Evolutionary conservation across 306 rosid genomes (phyloP).

Genomic region (Sechiopsis laciniata): DNA sequence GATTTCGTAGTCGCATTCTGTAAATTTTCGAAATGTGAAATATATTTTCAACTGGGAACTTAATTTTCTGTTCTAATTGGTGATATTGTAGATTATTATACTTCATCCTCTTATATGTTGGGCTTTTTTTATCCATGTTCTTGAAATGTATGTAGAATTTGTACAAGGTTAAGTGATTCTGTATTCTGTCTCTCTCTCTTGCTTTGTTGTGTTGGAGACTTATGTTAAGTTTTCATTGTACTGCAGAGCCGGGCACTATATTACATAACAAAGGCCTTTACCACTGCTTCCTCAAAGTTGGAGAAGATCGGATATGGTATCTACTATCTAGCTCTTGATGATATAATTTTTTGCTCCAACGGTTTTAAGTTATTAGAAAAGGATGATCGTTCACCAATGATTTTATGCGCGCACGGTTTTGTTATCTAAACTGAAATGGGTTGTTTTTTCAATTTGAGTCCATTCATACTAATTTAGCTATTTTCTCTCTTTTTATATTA

Average conservation of each 20-base stretch:
- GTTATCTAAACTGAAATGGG: background rate
- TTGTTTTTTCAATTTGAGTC: background rate
- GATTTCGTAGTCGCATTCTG: background rate
- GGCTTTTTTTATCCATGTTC: background rate
- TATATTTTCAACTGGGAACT: background rate
- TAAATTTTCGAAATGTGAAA: background rate
- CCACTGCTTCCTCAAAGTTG: constrained; percentile 83
- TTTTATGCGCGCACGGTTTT: background rate
- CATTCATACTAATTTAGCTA: background rate
- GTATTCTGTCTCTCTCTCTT: too few relatives aligned
- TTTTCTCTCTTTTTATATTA: background rate
- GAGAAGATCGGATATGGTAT: constrained; percentile 89
- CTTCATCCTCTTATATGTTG: background rate
- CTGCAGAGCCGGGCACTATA: constrained; percentile 79
- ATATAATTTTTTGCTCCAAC: background rate
- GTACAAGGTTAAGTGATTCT: background rate
- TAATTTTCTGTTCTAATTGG: constrained; percentile 6
- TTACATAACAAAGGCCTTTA: constrained; percentile 72
- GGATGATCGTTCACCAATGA: background rate
- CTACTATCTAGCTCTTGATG: constrained; percentile 21
- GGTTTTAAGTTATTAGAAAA: too few relatives aligned
- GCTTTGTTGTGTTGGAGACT: background rate
- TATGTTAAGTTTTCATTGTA: constrained; percentile 20
- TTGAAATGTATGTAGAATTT: constrained; percentile 3
- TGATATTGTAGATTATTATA: background rate